A percentile compares a stretch with the other conserved stretches of the same genome.
Conservation (phyloP, 805 yeast species). For the Babjeviella inositovora region DNA sequence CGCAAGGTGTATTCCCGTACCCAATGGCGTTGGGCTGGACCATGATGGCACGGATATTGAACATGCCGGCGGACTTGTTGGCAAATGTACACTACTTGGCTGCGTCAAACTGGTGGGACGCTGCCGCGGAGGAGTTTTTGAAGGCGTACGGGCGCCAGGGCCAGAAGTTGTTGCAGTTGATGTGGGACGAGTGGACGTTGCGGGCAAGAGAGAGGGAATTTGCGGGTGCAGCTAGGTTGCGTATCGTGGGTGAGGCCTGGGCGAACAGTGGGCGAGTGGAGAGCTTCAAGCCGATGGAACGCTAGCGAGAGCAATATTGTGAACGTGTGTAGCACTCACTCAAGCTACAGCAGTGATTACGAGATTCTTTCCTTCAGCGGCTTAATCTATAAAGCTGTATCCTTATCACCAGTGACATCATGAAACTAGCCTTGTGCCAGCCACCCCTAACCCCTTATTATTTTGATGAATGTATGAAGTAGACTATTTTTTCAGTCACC, state of each 20-base stretch:
- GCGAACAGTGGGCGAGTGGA: constrained; percentile 23
- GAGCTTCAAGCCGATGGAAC: constrained; percentile 25
- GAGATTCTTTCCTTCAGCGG: too few species aligned
- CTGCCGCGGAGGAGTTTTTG: constrained; percentile 41
- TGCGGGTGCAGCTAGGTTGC: constrained; percentile 69
- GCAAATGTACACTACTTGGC: constrained; percentile 58
- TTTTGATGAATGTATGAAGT: too few species aligned
- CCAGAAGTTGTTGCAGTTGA: constrained; percentile 32
- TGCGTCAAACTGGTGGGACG: constrained; percentile 86
- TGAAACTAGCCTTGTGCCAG: too few species aligned
- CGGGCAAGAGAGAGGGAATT: constrained; percentile 30
- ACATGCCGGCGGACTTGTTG: constrained; percentile 30
- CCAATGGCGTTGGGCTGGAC: constrained; percentile 50
- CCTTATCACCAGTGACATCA: too few species aligned
- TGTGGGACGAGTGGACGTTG: constrained; percentile 36
- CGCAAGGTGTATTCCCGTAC: constrained; percentile 8
- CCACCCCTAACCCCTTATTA: too few species aligned
- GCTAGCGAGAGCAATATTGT: constrained; percentile 2
- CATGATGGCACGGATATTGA: constrained; percentile 56
- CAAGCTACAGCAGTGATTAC: too few species aligned
- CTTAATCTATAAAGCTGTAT: too few species aligned
- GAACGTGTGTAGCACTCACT: background rate
- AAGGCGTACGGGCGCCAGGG: constrained; percentile 57
- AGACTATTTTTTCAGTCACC: too few species aligned
- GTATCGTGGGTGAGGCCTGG: constrained; percentile 76